A percentile compares a stretch with the other conserved stretches of the same genome.
These are phyloP conservation scores for Aspergillus flavus DNA, from an alignment of 2,329 filamentous ascomycete genomes.

Conservation along the genomic window DNA sequence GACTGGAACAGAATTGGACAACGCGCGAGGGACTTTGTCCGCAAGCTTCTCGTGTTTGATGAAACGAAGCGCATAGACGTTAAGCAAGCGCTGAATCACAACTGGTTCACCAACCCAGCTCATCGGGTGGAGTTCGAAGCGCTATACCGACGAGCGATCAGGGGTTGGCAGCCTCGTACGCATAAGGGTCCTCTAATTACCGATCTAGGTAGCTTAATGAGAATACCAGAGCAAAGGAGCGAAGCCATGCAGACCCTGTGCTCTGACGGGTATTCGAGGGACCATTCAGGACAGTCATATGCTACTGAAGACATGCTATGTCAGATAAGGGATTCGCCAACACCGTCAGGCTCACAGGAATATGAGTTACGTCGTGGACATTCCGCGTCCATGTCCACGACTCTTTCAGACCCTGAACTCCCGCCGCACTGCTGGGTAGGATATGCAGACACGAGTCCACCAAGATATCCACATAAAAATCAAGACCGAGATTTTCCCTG, in stretches of 20 bases:
- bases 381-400: constrained; percentile 17
- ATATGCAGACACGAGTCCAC: not conserved
- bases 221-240: not conserved
- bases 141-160: constrained; percentile 53
- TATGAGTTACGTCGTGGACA: not conserved
- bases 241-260: not conserved
- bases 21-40: constrained; percentile 57
- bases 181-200: constrained; percentile 15
- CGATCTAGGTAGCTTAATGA: constrained; percentile 5
- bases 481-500: not conserved
- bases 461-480: not conserved
- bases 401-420: constrained; percentile 29
- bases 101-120: constrained; percentile 58
- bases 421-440: constrained; percentile 11
- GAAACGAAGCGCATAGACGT: constrained; percentile 55
- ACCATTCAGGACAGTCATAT: not conserved
- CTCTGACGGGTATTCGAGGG: not conserved
- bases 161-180: constrained; percentile 52
- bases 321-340: not conserved
- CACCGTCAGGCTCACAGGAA: not conserved
- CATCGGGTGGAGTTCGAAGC: constrained; percentile 52
- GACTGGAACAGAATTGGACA: constrained; percentile 47
- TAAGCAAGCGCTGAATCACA: constrained; percentile 55
- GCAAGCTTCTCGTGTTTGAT: constrained; percentile 52
- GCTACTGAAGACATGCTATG: not conserved